phyloP scores from a whole-genome alignment of 768 basidiomycete genomes.

The Russula griseocarnosa region DNA sequence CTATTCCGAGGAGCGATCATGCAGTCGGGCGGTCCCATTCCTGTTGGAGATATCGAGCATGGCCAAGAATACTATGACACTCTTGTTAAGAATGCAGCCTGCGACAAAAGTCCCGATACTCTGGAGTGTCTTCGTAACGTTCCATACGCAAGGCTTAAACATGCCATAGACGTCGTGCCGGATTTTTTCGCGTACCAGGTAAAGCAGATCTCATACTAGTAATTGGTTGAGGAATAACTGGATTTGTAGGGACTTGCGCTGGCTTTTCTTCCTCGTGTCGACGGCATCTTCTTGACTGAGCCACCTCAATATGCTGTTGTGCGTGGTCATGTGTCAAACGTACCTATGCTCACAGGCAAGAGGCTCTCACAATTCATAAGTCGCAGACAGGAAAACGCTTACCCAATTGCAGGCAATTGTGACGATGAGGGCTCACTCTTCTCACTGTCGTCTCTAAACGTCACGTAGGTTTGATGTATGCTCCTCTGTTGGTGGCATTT shows the following conservation, averaged over 20 bases:
- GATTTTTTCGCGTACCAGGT: slow-evolving; percentile 25
- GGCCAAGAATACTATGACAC: slow-evolving; percentile 29
- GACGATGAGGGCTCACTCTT: slow-evolving; percentile 28
- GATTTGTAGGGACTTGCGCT: slow-evolving; percentile 14
- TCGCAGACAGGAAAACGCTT: not conserved
- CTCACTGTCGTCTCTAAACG: slow-evolving; percentile 18
- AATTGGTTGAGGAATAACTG: not conserved
- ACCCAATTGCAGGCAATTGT: slow-evolving; percentile 15
- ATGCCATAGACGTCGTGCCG: slow-evolving; percentile 25
- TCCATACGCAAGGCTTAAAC: slow-evolving; percentile 6
- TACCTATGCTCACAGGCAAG: slow-evolving; percentile 29
- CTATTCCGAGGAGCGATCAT: slow-evolving; percentile 31
- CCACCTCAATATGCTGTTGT: slow-evolving; percentile 24
- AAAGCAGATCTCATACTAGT: too few species aligned
- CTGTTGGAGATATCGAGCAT: slow-evolving; percentile 25
- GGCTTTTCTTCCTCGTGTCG: slow-evolving; percentile 28
- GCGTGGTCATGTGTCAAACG: slow-evolving; percentile 27
- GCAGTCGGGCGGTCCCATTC: slow-evolving; percentile 32
- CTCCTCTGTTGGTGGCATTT: not conserved
- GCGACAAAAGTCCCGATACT: slow-evolving; percentile 26
- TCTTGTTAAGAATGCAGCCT: slow-evolving; percentile 28
- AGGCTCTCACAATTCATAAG: not conserved
- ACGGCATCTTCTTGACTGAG: slow-evolving; percentile 30
- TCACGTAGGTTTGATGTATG: slow-evolving; percentile 14
- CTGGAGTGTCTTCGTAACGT: slow-evolving; percentile 28